Conservation (phyloP, 768 basidiomycete genomes). For the Agrocybe chaxingu region DNA sequence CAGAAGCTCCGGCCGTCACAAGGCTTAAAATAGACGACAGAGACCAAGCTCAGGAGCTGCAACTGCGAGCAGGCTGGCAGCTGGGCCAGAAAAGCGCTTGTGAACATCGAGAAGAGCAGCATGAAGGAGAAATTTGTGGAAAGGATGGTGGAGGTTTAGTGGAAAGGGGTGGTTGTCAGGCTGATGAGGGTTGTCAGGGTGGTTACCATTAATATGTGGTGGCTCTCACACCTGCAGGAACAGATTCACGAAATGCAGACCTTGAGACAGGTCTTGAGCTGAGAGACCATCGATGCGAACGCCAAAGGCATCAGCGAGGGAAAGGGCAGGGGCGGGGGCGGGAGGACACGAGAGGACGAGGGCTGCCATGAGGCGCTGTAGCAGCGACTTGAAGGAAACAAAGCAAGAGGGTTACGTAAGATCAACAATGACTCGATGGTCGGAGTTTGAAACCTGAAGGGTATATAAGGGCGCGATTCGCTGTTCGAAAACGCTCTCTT, state of each 20-base stretch:
- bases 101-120: no score
- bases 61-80: no score
- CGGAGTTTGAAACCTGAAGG: slow-evolving; percentile 41
- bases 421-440: slow-evolving; percentile 28
- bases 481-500: slow-evolving; percentile 24
- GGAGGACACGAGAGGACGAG: background rate
- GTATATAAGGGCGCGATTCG: slow-evolving; percentile 42
- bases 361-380: slow-evolving; percentile 7
- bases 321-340: background rate
- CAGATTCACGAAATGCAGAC: background rate
- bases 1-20: no score
- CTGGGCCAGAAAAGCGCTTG: no score
- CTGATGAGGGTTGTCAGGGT: slow-evolving; percentile 22
- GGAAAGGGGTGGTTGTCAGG: slow-evolving; percentile 7
- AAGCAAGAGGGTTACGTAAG: slow-evolving; percentile 44
- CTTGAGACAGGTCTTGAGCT: background rate
- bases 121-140: no score
- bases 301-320: background rate
- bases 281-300: background rate
- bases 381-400: slow-evolving; percentile 20
- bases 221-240: background rate
- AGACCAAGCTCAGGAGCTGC: no score
- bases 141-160: slow-evolving; percentile 9
- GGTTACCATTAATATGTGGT: slow-evolving; percentile 17
- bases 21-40: no score